Evolutionary conservation across 2,329 filamentous ascomycete genomes (phyloP).

Genomic region (Epichloe coenophiala): DNA sequence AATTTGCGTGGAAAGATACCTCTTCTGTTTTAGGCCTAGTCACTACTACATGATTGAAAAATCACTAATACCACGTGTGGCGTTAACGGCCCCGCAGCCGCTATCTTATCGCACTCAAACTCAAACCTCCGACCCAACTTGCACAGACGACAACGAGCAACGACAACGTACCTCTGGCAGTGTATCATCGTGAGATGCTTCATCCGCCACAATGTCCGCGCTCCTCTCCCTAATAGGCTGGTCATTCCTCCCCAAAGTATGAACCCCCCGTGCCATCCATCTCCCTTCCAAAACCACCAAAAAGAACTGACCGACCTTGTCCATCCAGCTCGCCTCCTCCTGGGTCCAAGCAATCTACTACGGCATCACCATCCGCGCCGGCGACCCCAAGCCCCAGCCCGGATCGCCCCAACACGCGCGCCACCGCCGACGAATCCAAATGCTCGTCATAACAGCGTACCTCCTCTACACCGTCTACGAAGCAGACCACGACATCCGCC

Average conservation of each 20-base stretch:
- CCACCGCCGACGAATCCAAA: conserved; percentile 72
- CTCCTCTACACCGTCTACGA: conserved; percentile 89
- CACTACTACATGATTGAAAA: no score
- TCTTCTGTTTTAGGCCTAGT: no score
- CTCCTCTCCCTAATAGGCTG: conserved; percentile 42
- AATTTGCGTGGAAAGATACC: no score
- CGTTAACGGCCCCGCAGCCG: no score
- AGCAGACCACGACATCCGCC: conserved; percentile 66
- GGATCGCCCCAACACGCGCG: conserved; percentile 53
- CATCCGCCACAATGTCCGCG: conserved; percentile 30
- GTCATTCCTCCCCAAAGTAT: conserved; percentile 41
- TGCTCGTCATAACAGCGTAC: conserved; percentile 70
- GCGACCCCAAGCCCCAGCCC: conserved; percentile 63
- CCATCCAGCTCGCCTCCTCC: conserved; percentile 65
- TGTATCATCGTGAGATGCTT: conserved; percentile 6
- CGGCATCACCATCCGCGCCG: conserved; percentile 75
- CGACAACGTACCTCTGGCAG: no score
- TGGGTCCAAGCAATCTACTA: conserved; percentile 77
- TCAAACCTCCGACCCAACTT: background rate
- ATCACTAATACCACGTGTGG: no score
- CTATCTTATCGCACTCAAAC: background rate
- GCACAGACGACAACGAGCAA: background rate
- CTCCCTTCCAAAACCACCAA: background rate
- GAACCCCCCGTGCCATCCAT: conserved; percentile 8
- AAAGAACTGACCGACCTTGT: background rate